phyloP scores from a whole-genome alignment of 2,329 filamentous ascomycete genomes.

The Helminthosporium solani region DNA sequence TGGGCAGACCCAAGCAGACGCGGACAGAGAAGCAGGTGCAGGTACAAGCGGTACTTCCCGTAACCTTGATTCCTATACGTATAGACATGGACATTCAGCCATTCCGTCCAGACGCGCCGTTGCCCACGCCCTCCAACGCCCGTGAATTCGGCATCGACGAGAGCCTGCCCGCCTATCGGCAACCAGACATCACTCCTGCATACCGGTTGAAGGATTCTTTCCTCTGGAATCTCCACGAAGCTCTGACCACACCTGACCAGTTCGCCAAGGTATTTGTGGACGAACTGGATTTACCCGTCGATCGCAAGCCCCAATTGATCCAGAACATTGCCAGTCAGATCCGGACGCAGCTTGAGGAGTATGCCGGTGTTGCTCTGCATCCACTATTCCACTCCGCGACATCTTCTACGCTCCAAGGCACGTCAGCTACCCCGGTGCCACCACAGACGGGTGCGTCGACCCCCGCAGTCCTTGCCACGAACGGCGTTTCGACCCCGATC shows the following conservation, averaged over 20 bases:
- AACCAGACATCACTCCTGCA: slow-evolving; percentile 75
- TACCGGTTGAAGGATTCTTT: slow-evolving; percentile 95
- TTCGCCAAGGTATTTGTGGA: slow-evolving; percentile 90
- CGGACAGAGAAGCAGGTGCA: slow-evolving; percentile 61
- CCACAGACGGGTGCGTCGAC: slow-evolving; percentile 56
- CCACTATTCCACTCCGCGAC: slow-evolving; percentile 75
- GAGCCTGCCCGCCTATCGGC: slow-evolving; percentile 73
- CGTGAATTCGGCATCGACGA: slow-evolving; percentile 65
- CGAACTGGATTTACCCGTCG: slow-evolving; percentile 85
- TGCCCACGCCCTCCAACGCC: slow-evolving; percentile 63
- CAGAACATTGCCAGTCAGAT: slow-evolving; percentile 90
- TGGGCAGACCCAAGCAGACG: slow-evolving; percentile 65
- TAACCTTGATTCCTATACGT: slow-evolving; percentile 91
- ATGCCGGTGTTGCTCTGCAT: slow-evolving; percentile 89
- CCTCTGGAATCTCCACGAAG: slow-evolving; percentile 95
- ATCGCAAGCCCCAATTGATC: slow-evolving; percentile 62
- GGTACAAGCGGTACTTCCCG: slow-evolving; percentile 72
- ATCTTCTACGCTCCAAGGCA: slow-evolving; percentile 32
- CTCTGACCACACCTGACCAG: slow-evolving; percentile 88
- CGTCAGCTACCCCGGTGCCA: slow-evolving; percentile 36
- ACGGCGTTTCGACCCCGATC: slow-evolving; percentile 59
- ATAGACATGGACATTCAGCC: slow-evolving; percentile 91
- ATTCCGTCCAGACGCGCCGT: slow-evolving; percentile 66
- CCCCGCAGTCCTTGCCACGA: slow-evolving; percentile 48
- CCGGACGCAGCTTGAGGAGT: slow-evolving; percentile 91